These are phyloP conservation scores for Penicillium pulvis DNA, from an alignment of 495 filamentous ascomycete genomes.

Conservation along the genomic window DNA sequence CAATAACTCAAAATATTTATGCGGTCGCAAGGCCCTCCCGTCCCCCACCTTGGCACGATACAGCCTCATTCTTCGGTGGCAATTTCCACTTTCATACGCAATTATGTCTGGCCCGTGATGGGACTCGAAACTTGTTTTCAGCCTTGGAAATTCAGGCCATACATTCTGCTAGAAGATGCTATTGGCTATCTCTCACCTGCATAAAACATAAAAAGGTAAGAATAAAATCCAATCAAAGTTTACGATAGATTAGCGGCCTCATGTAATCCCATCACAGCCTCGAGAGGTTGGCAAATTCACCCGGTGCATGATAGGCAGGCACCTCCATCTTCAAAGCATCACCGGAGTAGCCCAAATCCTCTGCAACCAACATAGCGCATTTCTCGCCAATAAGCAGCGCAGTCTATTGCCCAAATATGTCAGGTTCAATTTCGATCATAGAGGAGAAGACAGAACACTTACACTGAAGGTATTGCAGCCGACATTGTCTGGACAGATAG, in stretches of 20 bases:
- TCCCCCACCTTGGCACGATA: no score
- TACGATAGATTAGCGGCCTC: not conserved
- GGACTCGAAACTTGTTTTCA: no score
- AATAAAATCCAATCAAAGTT: not conserved
- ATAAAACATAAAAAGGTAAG: not conserved
- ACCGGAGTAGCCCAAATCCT: constrained; percentile 76
- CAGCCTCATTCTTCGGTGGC: no score
- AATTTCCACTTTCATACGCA: no score
- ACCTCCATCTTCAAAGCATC: constrained; percentile 77
- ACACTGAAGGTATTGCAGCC: constrained; percentile 73
- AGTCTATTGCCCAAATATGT: constrained; percentile 43
- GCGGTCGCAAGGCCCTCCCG: no score
- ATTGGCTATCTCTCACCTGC: not conserved
- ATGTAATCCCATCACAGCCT: constrained; percentile 18
- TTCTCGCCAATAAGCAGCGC: constrained; percentile 87
- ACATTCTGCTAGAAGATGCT: not conserved
- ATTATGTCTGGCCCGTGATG: no score
- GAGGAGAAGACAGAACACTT: constrained; percentile 10
- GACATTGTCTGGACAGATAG: constrained; percentile 81
- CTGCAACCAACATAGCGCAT: constrained; percentile 67
- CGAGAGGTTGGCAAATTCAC: constrained; percentile 40
- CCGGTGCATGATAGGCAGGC: constrained; percentile 60
- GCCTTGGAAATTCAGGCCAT: not conserved
- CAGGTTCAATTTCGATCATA: not conserved
- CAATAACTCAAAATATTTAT: no score